phyloP scores from a whole-genome alignment of 768 basidiomycete genomes.

The Arthromyces matolae region DNA sequence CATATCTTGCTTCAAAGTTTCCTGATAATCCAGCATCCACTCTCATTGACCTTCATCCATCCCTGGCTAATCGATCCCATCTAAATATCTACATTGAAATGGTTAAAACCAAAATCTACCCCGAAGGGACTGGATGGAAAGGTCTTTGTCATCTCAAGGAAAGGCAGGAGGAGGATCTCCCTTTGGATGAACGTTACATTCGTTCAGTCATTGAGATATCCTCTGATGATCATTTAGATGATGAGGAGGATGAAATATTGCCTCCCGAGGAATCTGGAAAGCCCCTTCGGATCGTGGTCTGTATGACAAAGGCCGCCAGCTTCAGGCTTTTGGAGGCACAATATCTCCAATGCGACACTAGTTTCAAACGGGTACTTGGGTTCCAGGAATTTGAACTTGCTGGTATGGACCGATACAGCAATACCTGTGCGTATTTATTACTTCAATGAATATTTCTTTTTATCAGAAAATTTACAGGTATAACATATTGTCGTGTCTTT shows the following conservation, averaged over 20 bases:
- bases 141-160: too few species aligned
- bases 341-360: neutral
- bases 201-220: neutral
- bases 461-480: too few species aligned
- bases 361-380: neutral
- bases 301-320: neutral
- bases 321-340: neutral
- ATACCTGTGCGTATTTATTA: too few species aligned
- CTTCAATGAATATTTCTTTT: too few species aligned
- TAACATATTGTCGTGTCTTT: constrained; percentile 19
- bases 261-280: neutral
- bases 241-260: neutral
- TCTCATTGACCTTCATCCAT: constrained; percentile 18
- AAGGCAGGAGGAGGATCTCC: constrained; percentile 13
- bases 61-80: constrained; percentile 17
- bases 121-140: constrained; percentile 17
- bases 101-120: constrained; percentile 4
- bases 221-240: neutral
- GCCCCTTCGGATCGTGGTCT: neutral
- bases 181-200: neutral
- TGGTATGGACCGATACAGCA: neutral
- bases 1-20: constrained; percentile 5
- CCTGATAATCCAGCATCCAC: constrained; percentile 7
- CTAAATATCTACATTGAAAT: constrained; percentile 14
- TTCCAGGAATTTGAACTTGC: neutral